Base-by-base conservation (phyloP, 2,329 filamentous ascomycete genomes). In the Parasarocladium wereldwijsianum region DNA sequence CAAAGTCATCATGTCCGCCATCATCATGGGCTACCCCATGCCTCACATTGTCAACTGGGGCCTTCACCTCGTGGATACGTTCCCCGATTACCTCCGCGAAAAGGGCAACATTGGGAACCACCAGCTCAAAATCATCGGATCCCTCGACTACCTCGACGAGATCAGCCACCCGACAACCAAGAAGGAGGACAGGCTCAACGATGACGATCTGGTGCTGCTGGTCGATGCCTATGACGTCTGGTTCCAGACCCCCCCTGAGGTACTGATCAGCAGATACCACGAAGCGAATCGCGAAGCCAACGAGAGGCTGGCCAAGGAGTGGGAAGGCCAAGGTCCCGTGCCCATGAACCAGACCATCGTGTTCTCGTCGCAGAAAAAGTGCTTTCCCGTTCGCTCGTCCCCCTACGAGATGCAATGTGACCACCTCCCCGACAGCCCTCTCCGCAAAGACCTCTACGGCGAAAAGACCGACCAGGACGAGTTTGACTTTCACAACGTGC, bases 211-310 rank as follows among this genome's bases (percentile, higher is more conserved):
- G n/a, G 33, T 44, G 2, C 34, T 44, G 8, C 41, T 47, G 12
- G 38, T 43, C 2, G 44, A 47, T 18, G 42, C 39, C 11, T 42
- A 42, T 31, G 45, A 47, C 20, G 27, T 44, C 10, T 46, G 44
- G 45, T 46, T 47, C 18, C 45, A 47, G 26, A 37, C 46, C 1
- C 44, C 45, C 1, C 36, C 42, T 2, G 39, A 43, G 7, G 34
- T 46, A 8, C 36, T 47, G 8, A 29, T 47, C 4, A 32, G 36
- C 7, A 39, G 44, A 19, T 47, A 38, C 24, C 37, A 40, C 24
- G 36, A 39, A 16, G 33, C 25, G 12, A 42, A 39, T 16, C 23
- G 20, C 3, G 17, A 32, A 8, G 37, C 39, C 14, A 38, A 43
- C 16, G 29, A 31, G 4, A 27, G 39, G 11, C 33, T 43, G 12